Evolutionary conservation across 2,329 filamentous ascomycete genomes (phyloP).

Genomic region (Paraphaeosphaeria minitans): DNA sequence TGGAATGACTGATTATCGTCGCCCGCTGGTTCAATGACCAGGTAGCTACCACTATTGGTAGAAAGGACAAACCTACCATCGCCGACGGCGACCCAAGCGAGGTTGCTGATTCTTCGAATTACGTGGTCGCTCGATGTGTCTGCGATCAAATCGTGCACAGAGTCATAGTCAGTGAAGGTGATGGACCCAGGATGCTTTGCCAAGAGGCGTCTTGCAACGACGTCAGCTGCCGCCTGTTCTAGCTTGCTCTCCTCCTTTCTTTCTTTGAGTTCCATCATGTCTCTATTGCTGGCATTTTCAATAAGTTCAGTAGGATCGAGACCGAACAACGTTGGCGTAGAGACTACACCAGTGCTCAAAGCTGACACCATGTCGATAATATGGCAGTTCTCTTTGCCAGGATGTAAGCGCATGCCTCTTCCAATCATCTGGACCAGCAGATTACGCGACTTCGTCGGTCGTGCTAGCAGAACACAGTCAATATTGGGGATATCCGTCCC

Average conservation of each 20-base stretch:
- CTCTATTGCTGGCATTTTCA: slow-evolving; percentile 65
- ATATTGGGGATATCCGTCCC: slow-evolving; percentile 98
- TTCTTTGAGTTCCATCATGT: slow-evolving; percentile 63
- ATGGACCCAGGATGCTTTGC: slow-evolving; percentile 56
- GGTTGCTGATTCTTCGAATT: slow-evolving; percentile 74
- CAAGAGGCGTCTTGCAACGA: slow-evolving; percentile 60
- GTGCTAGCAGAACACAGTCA: slow-evolving; percentile 85
- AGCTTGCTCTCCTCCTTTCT: slow-evolving; percentile 50
- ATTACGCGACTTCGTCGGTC: slow-evolving; percentile 91
- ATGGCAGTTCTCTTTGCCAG: slow-evolving; percentile 86
- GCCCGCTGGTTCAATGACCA: slow-evolving; percentile 57
- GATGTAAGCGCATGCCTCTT: slow-evolving; percentile 81
- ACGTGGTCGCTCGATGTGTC: slow-evolving; percentile 80
- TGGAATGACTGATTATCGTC: slow-evolving; percentile 45
- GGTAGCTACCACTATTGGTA: slow-evolving; percentile 64
- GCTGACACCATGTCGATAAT: slow-evolving; percentile 95
- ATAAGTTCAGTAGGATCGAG: slow-evolving; percentile 83
- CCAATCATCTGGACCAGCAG: slow-evolving; percentile 98
- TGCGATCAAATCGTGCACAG: slow-evolving; percentile 85
- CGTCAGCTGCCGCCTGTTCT: slow-evolving; percentile 64
- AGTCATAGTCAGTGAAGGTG: slow-evolving; percentile 88
- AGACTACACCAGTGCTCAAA: slow-evolving; percentile 81
- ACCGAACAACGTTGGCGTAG: slow-evolving; percentile 89
- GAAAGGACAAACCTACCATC: slow-evolving; percentile 72
- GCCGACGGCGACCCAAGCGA: slow-evolving; percentile 84